Evolutionary conservation across 2,329 filamentous ascomycete genomes (phyloP), one percentile per base, ranked within the genome.

Genomic region (Coccinonectria pachysandricola): DNA sequence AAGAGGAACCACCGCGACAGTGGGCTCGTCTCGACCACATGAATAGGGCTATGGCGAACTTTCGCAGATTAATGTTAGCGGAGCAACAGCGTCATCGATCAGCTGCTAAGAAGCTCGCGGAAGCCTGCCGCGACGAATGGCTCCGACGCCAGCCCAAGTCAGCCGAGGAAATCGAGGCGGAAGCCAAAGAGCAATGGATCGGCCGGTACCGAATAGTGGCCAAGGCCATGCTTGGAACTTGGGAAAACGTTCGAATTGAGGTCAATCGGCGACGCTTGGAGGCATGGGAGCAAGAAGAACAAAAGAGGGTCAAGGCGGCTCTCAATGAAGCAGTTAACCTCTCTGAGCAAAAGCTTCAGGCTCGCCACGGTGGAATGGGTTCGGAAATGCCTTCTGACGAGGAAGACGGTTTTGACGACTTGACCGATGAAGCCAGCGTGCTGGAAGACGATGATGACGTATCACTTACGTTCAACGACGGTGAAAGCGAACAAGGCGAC

Each of bases 11-110:
- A 1, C 71, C 75, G 0, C 68, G 71, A 27, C 84, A 91, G 45
- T 96, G 84, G 64, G 76, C 80, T n/a, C 86, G 92, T 41, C 71
- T 75, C 47, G 87, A 96, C 46, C 83, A 96, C 49, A 66, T 96
- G 27, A 65, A 81, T 23, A 77, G 78, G 23, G 87, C 93, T 35
- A 78, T 81, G 32, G 49, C 79, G 8, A 79, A 87, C 42, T 88
- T 96, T 42, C 75, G 83, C 24, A 81, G 76, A 43, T 64, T 96
- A 18, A 72, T 96, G 59, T 57, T 78, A 3, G 71, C 75, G 31
- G 91, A 98, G 52, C 81, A 86, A 41, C 72, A 73, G 36, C 68
- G 77, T 8, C 88, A 96, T 53, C 74, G 74, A 18, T 64, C 71
- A n/a, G 64, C 69, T 3, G 88, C 88, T 2, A 93, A 86, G 52